Evolutionary conservation across 2,329 filamentous ascomycete genomes (phyloP), one percentile per base, ranked within the genome.

Genomic region (Phyllosticta paracitricarpa): DNA sequence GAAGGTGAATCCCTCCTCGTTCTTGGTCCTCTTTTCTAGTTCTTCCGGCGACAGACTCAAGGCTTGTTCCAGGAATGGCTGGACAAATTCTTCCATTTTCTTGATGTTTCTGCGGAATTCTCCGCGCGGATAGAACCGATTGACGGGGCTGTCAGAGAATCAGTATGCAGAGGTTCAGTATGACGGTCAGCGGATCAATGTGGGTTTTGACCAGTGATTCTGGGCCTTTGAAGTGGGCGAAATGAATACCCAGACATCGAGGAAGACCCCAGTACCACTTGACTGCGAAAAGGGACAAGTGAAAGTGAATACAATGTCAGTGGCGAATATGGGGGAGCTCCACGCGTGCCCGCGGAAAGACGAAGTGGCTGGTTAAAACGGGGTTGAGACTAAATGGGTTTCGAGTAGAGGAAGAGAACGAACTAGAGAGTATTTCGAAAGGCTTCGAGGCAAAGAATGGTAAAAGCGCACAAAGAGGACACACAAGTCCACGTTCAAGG

Each of bases 1-100:
- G 76, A 97, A 96, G 1, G 89, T 95, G 73, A 94, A 92, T 55
- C 81, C 82, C 64, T 82, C 77, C 69, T 89, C 88, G 8, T 84
- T 84, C 69, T 89, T 91, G 61, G 82, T 83, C 75, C 88, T 90
- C 63, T 84, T 81, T 56, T 86, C 84, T 1, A 95, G 82, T 72
- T 96, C 89, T 33, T 84, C 83, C 0, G 84, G 82, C 1, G 82
- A 83, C 35, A 96, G 81, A 4, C 79, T 79, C 6, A 96, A 82
- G 0, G 89, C 84, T 10, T 83, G 81, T 58, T 92, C 85, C 70
- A 96, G 92, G 74, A 88, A 96, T 8, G 82, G 81, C 71, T 88
- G 83, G 59, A 95, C 84, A 68, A 96, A 93, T 56, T 81, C 74
- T 72, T 96, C 87, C 72, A 96, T 85, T 17, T 84, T 78, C 56